Evolutionary conservation across 805 yeast species (phyloP), one percentile per base, ranked within the genome.

Genomic region (Monosporozyma solicola): DNA sequence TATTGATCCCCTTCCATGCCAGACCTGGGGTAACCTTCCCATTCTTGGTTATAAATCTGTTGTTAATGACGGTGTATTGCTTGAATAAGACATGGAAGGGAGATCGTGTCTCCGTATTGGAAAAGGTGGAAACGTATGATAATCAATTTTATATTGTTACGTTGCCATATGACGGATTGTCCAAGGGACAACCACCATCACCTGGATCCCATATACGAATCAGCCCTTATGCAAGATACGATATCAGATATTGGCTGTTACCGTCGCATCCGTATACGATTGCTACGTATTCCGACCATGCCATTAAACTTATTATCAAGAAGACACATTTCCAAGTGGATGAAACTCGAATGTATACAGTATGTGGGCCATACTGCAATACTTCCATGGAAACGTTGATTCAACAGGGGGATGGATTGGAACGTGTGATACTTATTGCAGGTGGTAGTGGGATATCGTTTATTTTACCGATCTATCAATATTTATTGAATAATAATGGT

Each of bases 401-500:
- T 7, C 16, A 20, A 3, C 11, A 13, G 9, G 41, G 20, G 32
- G 35, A 20, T 22, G 32, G 68, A 72, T 5, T 25, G 13, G 25
- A 79, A 0, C 76, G 75, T 35, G 75, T 77, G 41, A 76, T 82
- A 1, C 63, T 72, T 15, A 73, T 85, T 20, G 72, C 85, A 1
- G 92, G 91, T 13, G 94, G 94, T 0, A 79, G 88, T 1, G 91
- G 92, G 0, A 76, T 85, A 10, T 82, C 90, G 0, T 77, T 77
- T 51, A 85, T 84, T 3, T 55, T 83, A 9, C 82, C 86, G 0
- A 44, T 83, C 1, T 77, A 72, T 59, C 72, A 73, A 48, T 68
- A 74, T 53, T 60, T 64, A 48, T 50, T 52, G 13, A 46, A 52
- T 13, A 39, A 39, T 8, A 24, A 27, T 43, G 35, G 35, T 48